Evolutionary conservation across 1,284 basidiomycete species (phyloP).

Genomic region (Heterobasidion occidentale): DNA sequence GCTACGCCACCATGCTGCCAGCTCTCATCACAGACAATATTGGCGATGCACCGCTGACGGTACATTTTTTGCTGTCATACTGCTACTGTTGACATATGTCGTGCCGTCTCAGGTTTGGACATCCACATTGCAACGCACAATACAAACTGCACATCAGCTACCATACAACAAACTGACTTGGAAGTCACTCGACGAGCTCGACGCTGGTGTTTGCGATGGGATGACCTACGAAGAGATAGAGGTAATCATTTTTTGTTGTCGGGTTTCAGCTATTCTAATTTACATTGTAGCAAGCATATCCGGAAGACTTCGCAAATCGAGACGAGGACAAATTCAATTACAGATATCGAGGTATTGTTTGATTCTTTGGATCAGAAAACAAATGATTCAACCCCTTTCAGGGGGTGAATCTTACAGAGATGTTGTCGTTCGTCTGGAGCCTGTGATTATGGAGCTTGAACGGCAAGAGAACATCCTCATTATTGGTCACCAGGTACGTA

Average conservation of each 20-base stretch:
- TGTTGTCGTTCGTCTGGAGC: constrained; percentile 93
- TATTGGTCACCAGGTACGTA: constrained; percentile 83
- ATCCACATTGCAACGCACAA: constrained; percentile 88
- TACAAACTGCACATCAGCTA: constrained; percentile 81
- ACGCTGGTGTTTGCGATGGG: constrained; percentile 97
- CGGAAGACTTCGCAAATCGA: constrained; percentile 97
- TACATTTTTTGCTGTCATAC: constrained; percentile 22
- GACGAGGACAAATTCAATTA: constrained; percentile 99
- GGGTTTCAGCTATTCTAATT: background rate
- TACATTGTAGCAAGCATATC: constrained; percentile 71
- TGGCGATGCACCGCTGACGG: constrained; percentile 83
- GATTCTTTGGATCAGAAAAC: background rate
- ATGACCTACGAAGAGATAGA: constrained; percentile 99
- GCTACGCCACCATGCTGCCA: constrained; percentile 85
- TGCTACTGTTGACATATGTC: background rate
- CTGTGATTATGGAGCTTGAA: constrained; percentile 98
- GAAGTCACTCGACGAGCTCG: constrained; percentile 98
- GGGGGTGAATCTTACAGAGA: constrained; percentile 94
- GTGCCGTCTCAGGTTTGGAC: constrained; percentile 75
- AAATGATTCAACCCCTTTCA: constrained; percentile 2
- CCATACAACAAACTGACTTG: constrained; percentile 93
- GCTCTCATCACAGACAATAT: constrained; percentile 87
- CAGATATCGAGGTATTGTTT: constrained; percentile 67
- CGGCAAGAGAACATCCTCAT: constrained; percentile 96
- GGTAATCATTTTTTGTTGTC: constrained; percentile 28